These are phyloP conservation scores for Brassica incana DNA, from an alignment of 345 rosid species.

Conservation along the genomic window DNA sequence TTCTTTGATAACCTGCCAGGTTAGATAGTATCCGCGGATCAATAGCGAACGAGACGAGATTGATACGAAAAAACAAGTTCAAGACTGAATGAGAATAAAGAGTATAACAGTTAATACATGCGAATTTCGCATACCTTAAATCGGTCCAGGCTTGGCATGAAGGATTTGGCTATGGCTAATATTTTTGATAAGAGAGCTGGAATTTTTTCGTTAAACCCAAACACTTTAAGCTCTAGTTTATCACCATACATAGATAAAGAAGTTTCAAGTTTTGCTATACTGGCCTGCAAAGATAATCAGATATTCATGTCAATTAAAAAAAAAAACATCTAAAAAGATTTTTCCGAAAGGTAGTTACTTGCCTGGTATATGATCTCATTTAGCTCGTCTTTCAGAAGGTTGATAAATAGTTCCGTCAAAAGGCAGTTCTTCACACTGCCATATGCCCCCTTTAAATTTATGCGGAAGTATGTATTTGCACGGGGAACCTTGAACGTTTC, in stretches of 20 bases:
- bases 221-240: conserved; percentile 84
- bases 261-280: conserved; percentile 90
- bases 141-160: conserved; percentile 70
- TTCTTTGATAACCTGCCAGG: conserved; percentile 85
- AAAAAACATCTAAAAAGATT: conserved; percentile 16
- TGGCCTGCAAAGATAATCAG: conserved; percentile 58
- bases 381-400: conserved; percentile 89
- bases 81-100: not conserved
- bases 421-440: conserved; percentile 63
- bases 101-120: not conserved
- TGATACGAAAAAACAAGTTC: not conserved
- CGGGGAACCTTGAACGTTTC: conserved; percentile 82
- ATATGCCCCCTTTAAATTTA: conserved; percentile 83
- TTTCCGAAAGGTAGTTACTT: conserved; percentile 26
- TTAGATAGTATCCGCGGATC: not conserved
- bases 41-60: not conserved
- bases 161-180: conserved; percentile 66
- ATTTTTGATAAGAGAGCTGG: conserved; percentile 70
- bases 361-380: conserved; percentile 97
- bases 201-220: conserved; percentile 90
- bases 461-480: conserved; percentile 77
- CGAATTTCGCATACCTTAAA: conserved; percentile 58
- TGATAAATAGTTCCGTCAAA: conserved; percentile 76
- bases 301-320: conserved; percentile 23
- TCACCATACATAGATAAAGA: conserved; percentile 64